A percentile compares a stretch with the other conserved stretches of the same genome.
Conservation (phyloP, 2,329 filamentous ascomycete genomes). For the Apiospora aurea region DNA sequence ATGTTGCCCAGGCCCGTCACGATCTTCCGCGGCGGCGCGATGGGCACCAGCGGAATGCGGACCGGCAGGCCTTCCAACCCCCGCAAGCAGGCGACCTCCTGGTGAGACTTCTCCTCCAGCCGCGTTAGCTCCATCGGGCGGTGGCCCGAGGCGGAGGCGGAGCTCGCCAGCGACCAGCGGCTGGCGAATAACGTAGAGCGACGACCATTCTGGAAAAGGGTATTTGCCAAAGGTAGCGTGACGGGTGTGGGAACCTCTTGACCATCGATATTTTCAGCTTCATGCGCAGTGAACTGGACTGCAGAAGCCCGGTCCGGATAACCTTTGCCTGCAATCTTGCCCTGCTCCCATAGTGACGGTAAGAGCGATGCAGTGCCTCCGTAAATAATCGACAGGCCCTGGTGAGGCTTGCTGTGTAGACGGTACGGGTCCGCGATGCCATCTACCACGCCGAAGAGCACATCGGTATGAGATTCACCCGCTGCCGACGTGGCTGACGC, state of each 20-base stretch:
- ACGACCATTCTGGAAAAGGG: slow-evolving; percentile 75
- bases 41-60: slow-evolving; percentile 60
- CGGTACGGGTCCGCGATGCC: slow-evolving; percentile 51
- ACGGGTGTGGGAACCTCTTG: slow-evolving; percentile 35
- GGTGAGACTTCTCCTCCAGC: slow-evolving; percentile 46
- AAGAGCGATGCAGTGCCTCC: slow-evolving; percentile 50
- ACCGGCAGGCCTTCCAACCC: slow-evolving; percentile 29
- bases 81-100: slow-evolving; percentile 40
- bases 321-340: slow-evolving; percentile 30
- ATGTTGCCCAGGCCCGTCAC: slow-evolving; percentile 79
- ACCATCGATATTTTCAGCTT: neutral
- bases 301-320: slow-evolving; percentile 48
- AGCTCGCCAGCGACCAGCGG: slow-evolving; percentile 42
- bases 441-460: slow-evolving; percentile 65
- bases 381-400: slow-evolving; percentile 61
- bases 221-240: slow-evolving; percentile 76
- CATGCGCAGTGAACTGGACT: slow-evolving; percentile 45
- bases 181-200: slow-evolving; percentile 63
- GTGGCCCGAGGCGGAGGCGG: slow-evolving; percentile 14
- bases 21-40: slow-evolving; percentile 70
- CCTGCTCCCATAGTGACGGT: slow-evolving; percentile 52
- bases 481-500: neutral
- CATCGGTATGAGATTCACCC: slow-evolving; percentile 42
- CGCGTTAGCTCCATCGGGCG: slow-evolving; percentile 32
- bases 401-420: slow-evolving; percentile 40